A percentile compares a stretch with the other conserved stretches of the same genome.
Evolutionary conservation across 805 yeast genomes (phyloP).

Genomic region (Jamesozyma jinghongensis): DNA sequence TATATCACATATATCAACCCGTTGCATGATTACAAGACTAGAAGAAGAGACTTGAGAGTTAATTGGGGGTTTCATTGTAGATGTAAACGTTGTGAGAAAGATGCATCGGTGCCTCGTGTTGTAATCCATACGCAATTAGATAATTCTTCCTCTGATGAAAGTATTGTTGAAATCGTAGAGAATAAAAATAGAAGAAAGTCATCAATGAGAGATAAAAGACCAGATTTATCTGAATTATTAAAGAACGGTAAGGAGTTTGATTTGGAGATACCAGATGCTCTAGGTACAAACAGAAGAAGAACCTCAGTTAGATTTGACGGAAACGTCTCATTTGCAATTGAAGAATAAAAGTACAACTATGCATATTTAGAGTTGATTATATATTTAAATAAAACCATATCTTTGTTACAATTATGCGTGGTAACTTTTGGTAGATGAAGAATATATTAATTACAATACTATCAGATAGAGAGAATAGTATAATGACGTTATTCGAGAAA

Average conservation of each 20-base stretch:
- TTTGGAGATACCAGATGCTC: slow-evolving; percentile 35
- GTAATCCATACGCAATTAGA: no score
- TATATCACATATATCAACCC: slow-evolving; percentile 65
- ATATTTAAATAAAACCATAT: no score
- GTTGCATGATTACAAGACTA: slow-evolving; percentile 46
- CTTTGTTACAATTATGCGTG: no score
- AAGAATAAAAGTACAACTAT: slow-evolving; percentile 14
- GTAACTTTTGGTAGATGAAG: no score
- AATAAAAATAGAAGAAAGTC: slow-evolving; percentile 21
- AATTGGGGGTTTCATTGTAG: slow-evolving; percentile 75
- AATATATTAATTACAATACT: no score
- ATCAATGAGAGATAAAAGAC: slow-evolving; percentile 26
- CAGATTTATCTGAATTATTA: slow-evolving; percentile 42
- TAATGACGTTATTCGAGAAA: no score
- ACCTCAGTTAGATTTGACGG: slow-evolving; percentile 62
- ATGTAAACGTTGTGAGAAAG: slow-evolving; percentile 58
- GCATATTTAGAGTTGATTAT: no score
- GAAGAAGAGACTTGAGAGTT: slow-evolving; percentile 56
- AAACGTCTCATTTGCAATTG: slow-evolving; percentile 44
- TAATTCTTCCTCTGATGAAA: no score
- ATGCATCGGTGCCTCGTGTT: slow-evolving; percentile 22
- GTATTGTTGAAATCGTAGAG: neutral
- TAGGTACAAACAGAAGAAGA: slow-evolving; percentile 35
- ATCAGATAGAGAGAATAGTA: no score
- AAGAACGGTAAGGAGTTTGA: slow-evolving; percentile 39